Base-by-base conservation (phyloP, 352 stramenopile genomes). In the Nothophytophthora sp. region DNA sequence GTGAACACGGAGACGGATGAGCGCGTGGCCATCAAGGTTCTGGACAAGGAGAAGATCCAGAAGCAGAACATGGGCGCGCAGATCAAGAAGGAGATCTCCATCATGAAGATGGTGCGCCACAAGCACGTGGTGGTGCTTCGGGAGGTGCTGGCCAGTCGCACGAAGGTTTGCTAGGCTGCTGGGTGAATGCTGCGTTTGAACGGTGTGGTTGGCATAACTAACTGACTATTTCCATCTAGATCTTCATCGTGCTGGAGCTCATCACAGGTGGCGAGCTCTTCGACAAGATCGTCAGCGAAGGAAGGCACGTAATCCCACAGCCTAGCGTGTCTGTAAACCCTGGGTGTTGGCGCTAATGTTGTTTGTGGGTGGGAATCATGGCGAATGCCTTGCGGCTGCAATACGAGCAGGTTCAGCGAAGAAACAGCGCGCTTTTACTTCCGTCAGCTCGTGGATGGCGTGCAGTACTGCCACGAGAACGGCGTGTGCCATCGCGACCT, bases 171-270 rank as follows among this genome's bases (percentile, higher is more conserved):
- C 27, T 32, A 15, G 5, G 10, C 16, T 35, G 29, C 5, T 3
- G 10, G 29, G 16, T 13, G 10, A 4, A 35, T 7, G 4, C 29
- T 19, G 3, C 13, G 23, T 24, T 18, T 29, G 20, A 15, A 22
- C 3, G 0, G 3, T 2, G n/a, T 20, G 19, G 11, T 10, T 27
- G 2, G 12, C 1, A 20, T 23, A 2, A 6, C 7, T 28, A 27
- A 12, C 8, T 29, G 7, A 23, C 13, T n/a, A 4, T 24, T 42
- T 1, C 73, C 5, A 80, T 82, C 33, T 66, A 73, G 19, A 98
- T 98, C 38, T 97, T 96, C 42, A 63, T 98, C 4, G 95, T 98
- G 52, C 97, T 97, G 87, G 93, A 98, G 53, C 86, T 91, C 66
- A 69, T 89, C 18, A 90, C 97, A 50, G 86, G 85, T 12, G 88